These are phyloP conservation scores for Macroventuria anomochaeta DNA, from an alignment of 2,329 filamentous ascomycete genomes.

Conservation along the genomic window DNA sequence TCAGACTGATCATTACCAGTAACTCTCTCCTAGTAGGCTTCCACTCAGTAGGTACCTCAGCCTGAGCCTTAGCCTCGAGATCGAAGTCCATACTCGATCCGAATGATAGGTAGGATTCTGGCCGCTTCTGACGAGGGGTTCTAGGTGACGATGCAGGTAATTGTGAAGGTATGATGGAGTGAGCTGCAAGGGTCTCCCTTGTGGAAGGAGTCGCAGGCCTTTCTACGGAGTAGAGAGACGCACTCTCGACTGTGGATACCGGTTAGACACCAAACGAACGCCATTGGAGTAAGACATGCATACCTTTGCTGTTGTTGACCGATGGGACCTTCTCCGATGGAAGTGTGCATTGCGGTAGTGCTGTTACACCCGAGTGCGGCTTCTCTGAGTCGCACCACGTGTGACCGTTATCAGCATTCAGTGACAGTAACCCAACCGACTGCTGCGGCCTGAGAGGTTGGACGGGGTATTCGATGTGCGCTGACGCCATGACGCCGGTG, in stretches of 20 bases:
- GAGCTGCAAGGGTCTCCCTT: background rate
- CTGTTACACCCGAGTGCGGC: background rate
- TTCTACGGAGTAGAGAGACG: background rate
- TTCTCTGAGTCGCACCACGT: constrained; percentile 6
- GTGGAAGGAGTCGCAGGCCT: constrained; percentile 2
- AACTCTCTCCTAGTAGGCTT: constrained; percentile 24
- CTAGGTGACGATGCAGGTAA: background rate
- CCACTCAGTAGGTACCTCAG: constrained; percentile 9
- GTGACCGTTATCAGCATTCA: background rate
- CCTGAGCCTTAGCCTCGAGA: constrained; percentile 22
- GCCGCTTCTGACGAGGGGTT: background rate
- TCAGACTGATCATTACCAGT: constrained; percentile 40
- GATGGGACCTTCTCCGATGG: background rate
- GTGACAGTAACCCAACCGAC: background rate
- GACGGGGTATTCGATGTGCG: background rate
- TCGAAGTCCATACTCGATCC: constrained; percentile 13
- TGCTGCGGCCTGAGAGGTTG: background rate
- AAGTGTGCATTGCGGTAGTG: background rate
- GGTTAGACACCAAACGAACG: constrained; percentile 1
- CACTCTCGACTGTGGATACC: background rate
- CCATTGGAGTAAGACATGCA: background rate
- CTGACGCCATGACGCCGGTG: constrained; percentile 8
- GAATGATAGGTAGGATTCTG: constrained; percentile 4
- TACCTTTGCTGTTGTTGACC: background rate
- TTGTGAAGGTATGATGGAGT: background rate